Evolutionary conservation across 2,329 filamentous ascomycete genomes (phyloP).

Genomic region (Botrytis pseudocinerea): DNA sequence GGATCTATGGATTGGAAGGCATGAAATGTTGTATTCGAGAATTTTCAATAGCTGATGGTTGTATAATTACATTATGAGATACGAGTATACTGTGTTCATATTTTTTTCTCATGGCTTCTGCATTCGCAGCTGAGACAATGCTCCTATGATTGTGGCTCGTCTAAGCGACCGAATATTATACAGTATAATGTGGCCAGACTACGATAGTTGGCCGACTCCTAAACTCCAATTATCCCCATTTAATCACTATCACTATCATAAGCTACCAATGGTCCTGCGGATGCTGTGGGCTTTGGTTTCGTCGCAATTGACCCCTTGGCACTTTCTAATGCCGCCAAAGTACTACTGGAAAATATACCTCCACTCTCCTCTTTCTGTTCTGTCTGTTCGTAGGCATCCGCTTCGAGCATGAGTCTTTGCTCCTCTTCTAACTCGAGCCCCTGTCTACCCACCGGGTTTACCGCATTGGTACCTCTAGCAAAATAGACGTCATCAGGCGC

Average conservation of each 20-base stretch:
- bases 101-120: neutral
- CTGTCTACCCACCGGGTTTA: conserved; percentile 58
- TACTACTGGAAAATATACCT: conserved; percentile 80
- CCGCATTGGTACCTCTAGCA: conserved; percentile 70
- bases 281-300: conserved; percentile 52
- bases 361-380: conserved; percentile 44
- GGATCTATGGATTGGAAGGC: conserved; percentile 81
- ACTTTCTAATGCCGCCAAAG: conserved; percentile 73
- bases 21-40: conserved; percentile 79
- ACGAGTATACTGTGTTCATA: neutral
- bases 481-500: conserved; percentile 94
- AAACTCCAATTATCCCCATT: conserved; percentile 28
- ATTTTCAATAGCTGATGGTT: conserved; percentile 74
- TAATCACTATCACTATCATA: conserved; percentile 87
- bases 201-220: conserved; percentile 17
- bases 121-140: neutral
- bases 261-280: conserved; percentile 74
- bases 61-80: neutral
- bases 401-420: conserved; percentile 56
- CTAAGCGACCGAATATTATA: conserved; percentile 13
- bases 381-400: conserved; percentile 45
- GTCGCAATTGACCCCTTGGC: conserved; percentile 53
- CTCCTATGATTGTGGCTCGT: neutral
- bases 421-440: conserved; percentile 66
- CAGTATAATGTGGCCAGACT: neutral